phyloP scores from a whole-genome alignment of 805 yeast genomes.

The Torulaspora franciscae region DNA sequence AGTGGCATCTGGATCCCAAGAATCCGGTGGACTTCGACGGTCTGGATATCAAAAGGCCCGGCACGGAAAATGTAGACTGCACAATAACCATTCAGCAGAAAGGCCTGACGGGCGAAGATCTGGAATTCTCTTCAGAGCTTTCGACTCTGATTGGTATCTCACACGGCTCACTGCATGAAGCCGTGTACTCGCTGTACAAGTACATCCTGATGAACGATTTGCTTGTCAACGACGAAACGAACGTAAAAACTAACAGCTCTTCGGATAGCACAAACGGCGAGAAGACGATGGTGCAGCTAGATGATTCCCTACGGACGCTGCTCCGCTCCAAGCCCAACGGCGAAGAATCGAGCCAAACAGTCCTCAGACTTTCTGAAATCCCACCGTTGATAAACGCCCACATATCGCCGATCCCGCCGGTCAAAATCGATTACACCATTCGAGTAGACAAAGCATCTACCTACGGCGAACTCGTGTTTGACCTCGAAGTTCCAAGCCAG shows the following conservation, averaged over 20 bases:
- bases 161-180: conserved; percentile 83
- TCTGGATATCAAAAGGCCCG: conserved; percentile 77
- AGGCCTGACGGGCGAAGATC: conserved; percentile 62
- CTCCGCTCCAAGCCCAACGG: conserved; percentile 28
- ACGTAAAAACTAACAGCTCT: conserved; percentile 10
- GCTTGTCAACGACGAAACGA: conserved; percentile 30
- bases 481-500: conserved; percentile 56
- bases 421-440: conserved; percentile 67
- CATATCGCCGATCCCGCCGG: conserved; percentile 72
- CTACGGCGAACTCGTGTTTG: conserved; percentile 74
- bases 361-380: conserved; percentile 48
- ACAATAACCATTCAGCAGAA: conserved; percentile 78
- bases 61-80: conserved; percentile 58
- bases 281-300: conserved; percentile 49
- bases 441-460: conserved; percentile 74
- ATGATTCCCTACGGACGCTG: conserved; percentile 41
- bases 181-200: conserved; percentile 75
- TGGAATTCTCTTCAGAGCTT: conserved; percentile 56
- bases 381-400: conserved; percentile 44
- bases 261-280: conserved; percentile 40
- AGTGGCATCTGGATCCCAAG: conserved; percentile 78
- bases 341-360: conserved; percentile 10
- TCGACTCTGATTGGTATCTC: conserved; percentile 66
- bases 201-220: conserved; percentile 66
- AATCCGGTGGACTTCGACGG: conserved; percentile 71